Evolutionary conservation across 2,329 filamentous ascomycete genomes (phyloP).

Genomic region (Fusarium sp.): DNA sequence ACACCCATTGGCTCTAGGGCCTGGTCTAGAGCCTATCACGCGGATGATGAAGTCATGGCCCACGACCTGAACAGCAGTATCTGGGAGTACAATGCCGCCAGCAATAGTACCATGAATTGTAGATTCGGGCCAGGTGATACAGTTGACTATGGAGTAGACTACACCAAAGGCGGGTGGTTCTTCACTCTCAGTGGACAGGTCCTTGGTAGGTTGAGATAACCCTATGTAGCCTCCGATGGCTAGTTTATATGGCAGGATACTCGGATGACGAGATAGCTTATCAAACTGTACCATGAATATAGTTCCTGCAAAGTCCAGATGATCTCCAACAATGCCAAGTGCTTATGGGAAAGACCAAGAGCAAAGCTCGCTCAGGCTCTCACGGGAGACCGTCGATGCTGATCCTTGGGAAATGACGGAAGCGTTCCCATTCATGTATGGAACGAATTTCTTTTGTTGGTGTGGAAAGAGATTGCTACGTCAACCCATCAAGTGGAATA

Average conservation of each 20-base stretch:
- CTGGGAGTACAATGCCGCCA: background rate
- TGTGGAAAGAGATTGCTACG: background rate
- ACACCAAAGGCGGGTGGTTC: background rate
- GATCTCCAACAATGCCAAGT: background rate
- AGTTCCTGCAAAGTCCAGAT: background rate
- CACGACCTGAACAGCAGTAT: background rate
- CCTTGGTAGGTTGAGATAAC: background rate
- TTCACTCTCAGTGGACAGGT: background rate
- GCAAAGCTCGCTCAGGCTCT: background rate
- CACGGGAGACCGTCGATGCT: background rate
- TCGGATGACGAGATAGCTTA: background rate
- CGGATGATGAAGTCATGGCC: background rate
- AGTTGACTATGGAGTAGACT: background rate
- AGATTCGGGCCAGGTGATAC: background rate
- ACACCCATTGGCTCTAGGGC: background rate
- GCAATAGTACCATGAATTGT: background rate
- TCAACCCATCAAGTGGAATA: background rate
- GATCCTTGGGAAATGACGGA: background rate
- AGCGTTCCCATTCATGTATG: background rate
- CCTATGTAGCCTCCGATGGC: background rate
- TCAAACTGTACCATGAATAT: background rate
- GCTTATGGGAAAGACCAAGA: background rate
- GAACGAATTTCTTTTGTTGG: background rate
- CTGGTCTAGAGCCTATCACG: background rate
- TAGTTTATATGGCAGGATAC: background rate